These are phyloP conservation scores for Colletotrichum lentis DNA, from an alignment of 2,329 filamentous ascomycete genomes.

Conservation along the genomic window DNA sequence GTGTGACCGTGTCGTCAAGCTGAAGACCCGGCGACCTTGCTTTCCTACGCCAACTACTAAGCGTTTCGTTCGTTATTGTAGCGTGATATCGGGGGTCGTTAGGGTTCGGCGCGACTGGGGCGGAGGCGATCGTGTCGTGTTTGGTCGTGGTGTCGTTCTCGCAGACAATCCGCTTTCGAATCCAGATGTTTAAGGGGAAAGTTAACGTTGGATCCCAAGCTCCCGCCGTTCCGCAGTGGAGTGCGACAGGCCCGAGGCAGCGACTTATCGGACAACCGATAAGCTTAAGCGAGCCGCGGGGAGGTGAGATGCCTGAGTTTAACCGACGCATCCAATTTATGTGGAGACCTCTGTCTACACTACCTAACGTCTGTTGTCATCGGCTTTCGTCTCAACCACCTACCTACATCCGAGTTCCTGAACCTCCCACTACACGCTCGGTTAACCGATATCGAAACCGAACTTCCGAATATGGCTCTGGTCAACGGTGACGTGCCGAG, in stretches of 20 bases:
- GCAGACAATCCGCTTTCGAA: constrained; percentile 22
- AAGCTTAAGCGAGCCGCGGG: constrained; percentile 25
- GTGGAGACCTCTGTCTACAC: constrained; percentile 12
- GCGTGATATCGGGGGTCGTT: not conserved
- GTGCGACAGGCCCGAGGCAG: constrained; percentile 21
- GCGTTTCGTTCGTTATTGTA: not conserved
- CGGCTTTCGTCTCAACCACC: constrained; percentile 14
- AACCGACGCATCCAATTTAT: constrained; percentile 1
- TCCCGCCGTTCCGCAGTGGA: constrained; percentile 36
- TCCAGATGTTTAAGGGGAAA: constrained; percentile 34
- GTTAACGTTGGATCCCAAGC: constrained; percentile 27
- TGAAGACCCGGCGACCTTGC: constrained; percentile 17
- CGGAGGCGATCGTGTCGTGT: constrained; percentile 7
- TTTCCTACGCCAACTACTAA: not conserved
- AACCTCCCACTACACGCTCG: not conserved
- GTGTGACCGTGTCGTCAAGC: constrained; percentile 19
- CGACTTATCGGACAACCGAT: constrained; percentile 31
- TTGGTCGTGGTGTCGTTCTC: constrained; percentile 24
- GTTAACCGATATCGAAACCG: not conserved
- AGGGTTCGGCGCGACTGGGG: not conserved
- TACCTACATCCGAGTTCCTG: not conserved
- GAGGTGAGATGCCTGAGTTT: constrained; percentile 10
- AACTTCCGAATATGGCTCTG: constrained; percentile 32
- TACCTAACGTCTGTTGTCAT: constrained; percentile 20
- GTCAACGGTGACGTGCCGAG: constrained; percentile 60